Conservation (phyloP, 2,329 filamentous ascomycete genomes). For the Aspergillus sp. region DNA sequence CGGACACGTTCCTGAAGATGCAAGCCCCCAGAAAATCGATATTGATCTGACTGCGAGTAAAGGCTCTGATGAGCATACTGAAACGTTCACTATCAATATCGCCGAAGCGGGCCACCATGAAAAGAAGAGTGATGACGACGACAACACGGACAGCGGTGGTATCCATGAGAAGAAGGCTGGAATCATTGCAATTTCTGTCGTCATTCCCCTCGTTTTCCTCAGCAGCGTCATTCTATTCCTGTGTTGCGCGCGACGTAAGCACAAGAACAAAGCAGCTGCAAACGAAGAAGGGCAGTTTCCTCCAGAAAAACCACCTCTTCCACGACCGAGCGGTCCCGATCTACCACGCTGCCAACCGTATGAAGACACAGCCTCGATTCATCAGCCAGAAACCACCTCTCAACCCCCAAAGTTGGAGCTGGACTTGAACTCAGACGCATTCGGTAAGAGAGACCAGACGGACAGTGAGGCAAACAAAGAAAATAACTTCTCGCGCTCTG, state of each 20-base stretch:
- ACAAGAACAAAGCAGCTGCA: conserved; percentile 11
- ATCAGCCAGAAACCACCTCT: conserved; percentile 19
- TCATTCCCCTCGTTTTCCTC: conserved; percentile 29
- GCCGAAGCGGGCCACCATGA: conserved; percentile 15
- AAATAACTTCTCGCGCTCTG: conserved; percentile 21
- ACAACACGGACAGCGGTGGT: conserved; percentile 7
- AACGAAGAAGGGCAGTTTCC: conserved; percentile 17
- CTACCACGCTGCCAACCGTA: conserved; percentile 21
- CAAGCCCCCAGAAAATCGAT: conserved; percentile 33
- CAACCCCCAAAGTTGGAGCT: conserved; percentile 31
- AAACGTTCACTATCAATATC: conserved; percentile 40
- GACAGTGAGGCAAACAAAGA: conserved; percentile 17
- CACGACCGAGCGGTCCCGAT: conserved; percentile 15
- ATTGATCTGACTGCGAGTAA: conserved; percentile 42
- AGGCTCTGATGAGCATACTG: conserved; percentile 34
- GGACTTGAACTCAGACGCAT: conserved; percentile 25
- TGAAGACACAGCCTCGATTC: conserved; percentile 16
- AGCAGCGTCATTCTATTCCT: conserved; percentile 25
- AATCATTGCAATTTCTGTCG: conserved; percentile 32
- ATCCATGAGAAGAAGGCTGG: conserved; percentile 26
- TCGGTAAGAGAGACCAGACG: conserved; percentile 14
- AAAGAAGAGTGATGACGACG: conserved; percentile 2
- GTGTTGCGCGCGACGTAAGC: conserved; percentile 30
- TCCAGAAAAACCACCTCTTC: conserved; percentile 16
- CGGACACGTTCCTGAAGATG: conserved; percentile 45